phyloP scores from a whole-genome alignment of 352 stramenopile genomes.

The Globisporangium cylindrosporum region DNA sequence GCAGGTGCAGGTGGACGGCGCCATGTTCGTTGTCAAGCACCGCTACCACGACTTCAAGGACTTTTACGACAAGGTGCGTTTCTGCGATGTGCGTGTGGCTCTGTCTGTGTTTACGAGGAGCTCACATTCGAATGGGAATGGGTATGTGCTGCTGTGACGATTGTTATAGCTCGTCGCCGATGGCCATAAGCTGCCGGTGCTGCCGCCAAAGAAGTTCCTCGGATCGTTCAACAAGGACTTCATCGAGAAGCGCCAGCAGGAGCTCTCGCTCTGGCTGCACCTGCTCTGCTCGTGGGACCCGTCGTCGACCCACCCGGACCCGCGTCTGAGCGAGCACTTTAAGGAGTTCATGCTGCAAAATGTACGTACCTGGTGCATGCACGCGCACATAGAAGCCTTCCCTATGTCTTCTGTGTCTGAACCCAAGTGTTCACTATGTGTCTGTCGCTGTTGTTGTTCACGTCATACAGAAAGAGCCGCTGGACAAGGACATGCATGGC shows the following conservation, averaged over 20 bases:
- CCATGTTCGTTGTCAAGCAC: conserved; percentile 80
- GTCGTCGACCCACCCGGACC: conserved; percentile 55
- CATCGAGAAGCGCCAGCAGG: conserved; percentile 86
- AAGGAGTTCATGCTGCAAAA: conserved; percentile 80
- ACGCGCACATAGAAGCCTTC: neutral
- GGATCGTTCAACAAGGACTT: conserved; percentile 90
- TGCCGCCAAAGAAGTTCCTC: conserved; percentile 89
- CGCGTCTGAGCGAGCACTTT: conserved; percentile 67
- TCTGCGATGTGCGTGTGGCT: neutral
- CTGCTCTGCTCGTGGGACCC: conserved; percentile 76
- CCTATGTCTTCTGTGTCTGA: neutral
- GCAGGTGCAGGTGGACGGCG: conserved; percentile 71
- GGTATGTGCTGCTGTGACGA: neutral
- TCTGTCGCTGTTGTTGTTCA: neutral
- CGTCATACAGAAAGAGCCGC: conserved; percentile 58
- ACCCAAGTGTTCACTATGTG: neutral
- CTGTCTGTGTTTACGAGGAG: neutral
- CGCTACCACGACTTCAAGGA: conserved; percentile 89
- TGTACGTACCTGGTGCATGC: conserved; percentile 27
- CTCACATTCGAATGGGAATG: neutral
- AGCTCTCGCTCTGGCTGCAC: conserved; percentile 85
- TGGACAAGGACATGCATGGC: conserved; percentile 53
- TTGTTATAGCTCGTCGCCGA: conserved; percentile 60
- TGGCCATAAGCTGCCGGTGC: conserved; percentile 70
- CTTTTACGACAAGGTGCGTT: conserved; percentile 75